Percentiles rank a stretch among this genome's conserved stretches.
Conservation (phyloP, 176 grass and related monocot species). For the Dendrocalamus sinicus region DNA sequence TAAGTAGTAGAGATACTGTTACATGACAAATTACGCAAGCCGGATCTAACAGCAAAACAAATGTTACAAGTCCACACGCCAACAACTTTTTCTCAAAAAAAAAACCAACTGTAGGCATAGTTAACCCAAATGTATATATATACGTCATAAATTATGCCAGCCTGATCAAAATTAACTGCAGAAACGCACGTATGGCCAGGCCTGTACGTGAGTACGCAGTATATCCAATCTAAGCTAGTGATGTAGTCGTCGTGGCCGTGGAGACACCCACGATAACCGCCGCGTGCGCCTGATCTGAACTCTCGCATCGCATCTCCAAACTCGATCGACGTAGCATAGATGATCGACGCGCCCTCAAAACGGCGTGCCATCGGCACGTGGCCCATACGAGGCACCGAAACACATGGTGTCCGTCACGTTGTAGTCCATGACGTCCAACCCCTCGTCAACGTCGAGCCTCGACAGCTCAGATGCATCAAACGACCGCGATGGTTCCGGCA, state of each 20-base stretch:
- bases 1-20: no score
- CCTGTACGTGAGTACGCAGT: not conserved
- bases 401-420: conserved; percentile 8
- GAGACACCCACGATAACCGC: not conserved
- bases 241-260: not conserved
- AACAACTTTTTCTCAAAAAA: not conserved
- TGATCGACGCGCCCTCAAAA: conserved; percentile 2
- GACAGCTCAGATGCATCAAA: not conserved
- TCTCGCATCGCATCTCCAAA: not conserved
- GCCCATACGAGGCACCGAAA: conserved; percentile 10
- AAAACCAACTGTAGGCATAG: not conserved
- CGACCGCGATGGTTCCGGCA: not conserved
- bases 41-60: no score
- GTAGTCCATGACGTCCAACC: conserved; percentile 59
- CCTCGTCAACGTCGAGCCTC: not conserved
- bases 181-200: not conserved
- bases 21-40: no score
- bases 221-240: conserved; percentile 1
- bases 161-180: not conserved
- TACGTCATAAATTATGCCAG: not conserved
- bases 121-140: not conserved
- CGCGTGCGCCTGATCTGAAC: not conserved
- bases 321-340: not conserved
- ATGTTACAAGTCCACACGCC: not conserved
- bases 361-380: not conserved